Evolutionary conservation across 225 moss, liverwort and hornwort genomes (phyloP), one percentile per base, ranked within the genome.

Genomic region (Ulota crispa): DNA sequence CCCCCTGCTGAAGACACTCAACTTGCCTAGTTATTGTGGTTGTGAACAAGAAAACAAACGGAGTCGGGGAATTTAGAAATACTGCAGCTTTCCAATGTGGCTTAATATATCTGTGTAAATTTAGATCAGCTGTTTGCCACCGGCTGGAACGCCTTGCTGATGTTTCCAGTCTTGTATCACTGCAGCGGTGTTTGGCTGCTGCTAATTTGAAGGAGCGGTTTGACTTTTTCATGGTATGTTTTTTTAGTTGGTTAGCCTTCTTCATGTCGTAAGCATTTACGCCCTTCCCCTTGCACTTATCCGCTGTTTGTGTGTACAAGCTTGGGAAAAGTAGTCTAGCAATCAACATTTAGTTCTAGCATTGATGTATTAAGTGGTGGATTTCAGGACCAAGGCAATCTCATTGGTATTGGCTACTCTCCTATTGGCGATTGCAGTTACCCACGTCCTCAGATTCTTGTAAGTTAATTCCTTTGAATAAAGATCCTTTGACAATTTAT

Each of bases 121-220:
- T 45, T 64, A 28, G 37, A 65, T 80, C n/a, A 9, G 54, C 39
- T 79, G 13, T 64, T 52, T 62, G 24, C 36, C 12, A 43, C 56
- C 43, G 59, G 59, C 8, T 80, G 19, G 82, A 59, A 21, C 34
- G 70, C 47, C 26, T 70, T 56, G 65, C 82, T 76, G 19, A 82
- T 70, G 43, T 64, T 69, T 74, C n/a, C 36, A 43, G 65, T 82
- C 43, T 43, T 73, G 1, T 31, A 32, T 68, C 64, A 67, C 26
- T 73, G 67, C 90, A 97, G 97, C 91, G 98, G 14, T 99, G 98
- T 78, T 84, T 99, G 83, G 87, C 92, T 65, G 87, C 85, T 76
- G 93, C 93, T n/a, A 84, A 89, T 68, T 88, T 93, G 43, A 88
- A 95, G 86, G 99, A 99, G 82, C 92, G 93, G 54, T 96, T 99